A percentile compares a stretch with the other conserved stretches of the same genome.
These are phyloP conservation scores for Malania oleifera DNA, from an alignment of 164 flowering plant genomes.

Conservation along the genomic window DNA sequence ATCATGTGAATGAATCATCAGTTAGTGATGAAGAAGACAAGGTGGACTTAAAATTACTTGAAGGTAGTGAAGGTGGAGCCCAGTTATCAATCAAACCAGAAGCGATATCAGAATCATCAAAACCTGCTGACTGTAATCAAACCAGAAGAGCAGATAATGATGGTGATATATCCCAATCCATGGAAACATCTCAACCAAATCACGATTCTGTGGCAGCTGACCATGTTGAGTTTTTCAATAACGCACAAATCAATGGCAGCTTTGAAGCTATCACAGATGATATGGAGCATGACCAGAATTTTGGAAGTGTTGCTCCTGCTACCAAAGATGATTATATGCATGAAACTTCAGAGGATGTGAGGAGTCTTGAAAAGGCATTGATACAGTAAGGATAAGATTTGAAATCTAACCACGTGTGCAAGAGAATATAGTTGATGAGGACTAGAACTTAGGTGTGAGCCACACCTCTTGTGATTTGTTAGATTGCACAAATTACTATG, in stretches of 20 bases:
- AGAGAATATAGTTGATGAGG: slow-evolving; percentile 67
- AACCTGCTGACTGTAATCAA: slow-evolving; percentile 18
- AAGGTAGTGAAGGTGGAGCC: too few species aligned
- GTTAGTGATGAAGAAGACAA: too few species aligned
- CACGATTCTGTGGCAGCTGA: slow-evolving; percentile 38
- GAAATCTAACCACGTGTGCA: slow-evolving; percentile 62
- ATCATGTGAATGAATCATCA: too few species aligned
- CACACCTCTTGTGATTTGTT: too few species aligned
- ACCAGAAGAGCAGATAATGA: slow-evolving; percentile 35
- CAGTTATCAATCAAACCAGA: not conserved
- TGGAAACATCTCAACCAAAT: slow-evolving; percentile 54
- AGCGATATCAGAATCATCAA: not conserved
- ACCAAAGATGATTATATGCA: slow-evolving; percentile 86
- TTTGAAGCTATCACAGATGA: slow-evolving; percentile 88
- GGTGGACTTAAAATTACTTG: too few species aligned
- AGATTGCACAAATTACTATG: too few species aligned
- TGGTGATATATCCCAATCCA: slow-evolving; percentile 40
- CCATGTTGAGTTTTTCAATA: slow-evolving; percentile 38
- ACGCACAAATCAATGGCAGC: slow-evolving; percentile 53
- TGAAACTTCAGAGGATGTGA: slow-evolving; percentile 64
- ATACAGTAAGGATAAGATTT: slow-evolving; percentile 56
- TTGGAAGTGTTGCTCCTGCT: slow-evolving; percentile 60
- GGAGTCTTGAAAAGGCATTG: slow-evolving; percentile 68
- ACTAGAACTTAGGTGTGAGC: too few species aligned
- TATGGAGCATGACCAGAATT: slow-evolving; percentile 91